phyloP scores from a whole-genome alignment of 73 alveolate genomes.

The Paramecium bursaria region DNA sequence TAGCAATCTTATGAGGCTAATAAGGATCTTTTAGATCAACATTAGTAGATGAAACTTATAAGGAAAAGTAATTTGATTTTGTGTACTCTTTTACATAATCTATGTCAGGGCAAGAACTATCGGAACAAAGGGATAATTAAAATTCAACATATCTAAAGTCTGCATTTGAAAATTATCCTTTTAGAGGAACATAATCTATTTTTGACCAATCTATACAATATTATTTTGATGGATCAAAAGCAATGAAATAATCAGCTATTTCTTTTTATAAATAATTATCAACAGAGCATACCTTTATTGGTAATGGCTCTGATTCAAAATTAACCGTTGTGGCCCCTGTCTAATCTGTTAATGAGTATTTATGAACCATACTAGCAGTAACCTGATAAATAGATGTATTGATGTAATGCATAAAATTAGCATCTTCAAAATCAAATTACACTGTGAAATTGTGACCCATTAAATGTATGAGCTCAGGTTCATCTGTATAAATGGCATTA shows the following conservation, averaged over 20 bases:
- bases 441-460: constrained; percentile 24
- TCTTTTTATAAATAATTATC: constrained; percentile 3
- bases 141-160: too few relatives aligned
- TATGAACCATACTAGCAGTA: not conserved
- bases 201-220: too few relatives aligned
- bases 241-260: constrained; percentile 14
- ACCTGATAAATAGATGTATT: constrained; percentile 52
- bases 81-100: too few relatives aligned
- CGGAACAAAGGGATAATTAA: too few relatives aligned
- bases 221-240: too few relatives aligned
- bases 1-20: too few relatives aligned
- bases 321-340: not conserved
- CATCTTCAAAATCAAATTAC: constrained; percentile 11
- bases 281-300: not conserved
- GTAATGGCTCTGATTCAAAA: not conserved
- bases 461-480: constrained; percentile 9
- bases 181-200: too few relatives aligned
- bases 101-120: too few relatives aligned
- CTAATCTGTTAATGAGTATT: not conserved
- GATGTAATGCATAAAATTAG: not conserved
- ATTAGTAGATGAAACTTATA: too few relatives aligned
- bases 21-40: too few relatives aligned
- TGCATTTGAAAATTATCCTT: too few relatives aligned
- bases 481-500: not conserved
- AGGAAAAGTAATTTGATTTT: too few relatives aligned